Percentiles rank a stretch among this genome's conserved stretches.
phyloP scores from a whole-genome alignment of 768 basidiomycete genomes.

The Postia placenta region DNA sequence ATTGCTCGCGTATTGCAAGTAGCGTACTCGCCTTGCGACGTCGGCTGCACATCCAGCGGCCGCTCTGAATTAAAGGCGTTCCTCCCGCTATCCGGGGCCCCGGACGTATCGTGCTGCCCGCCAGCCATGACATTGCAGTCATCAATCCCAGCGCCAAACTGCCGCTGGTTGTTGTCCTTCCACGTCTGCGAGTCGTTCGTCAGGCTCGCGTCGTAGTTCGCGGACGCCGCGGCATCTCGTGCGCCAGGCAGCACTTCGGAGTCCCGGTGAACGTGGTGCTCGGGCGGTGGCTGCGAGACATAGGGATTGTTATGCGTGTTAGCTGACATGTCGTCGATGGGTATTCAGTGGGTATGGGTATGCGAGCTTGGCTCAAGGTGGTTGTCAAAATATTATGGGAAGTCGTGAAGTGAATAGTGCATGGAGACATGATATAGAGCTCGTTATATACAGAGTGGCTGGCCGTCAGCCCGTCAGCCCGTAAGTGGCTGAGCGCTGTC shows the following conservation, averaged over 20 bases:
- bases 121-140: constrained; percentile 17
- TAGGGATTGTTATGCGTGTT: not conserved
- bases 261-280: constrained; percentile 41
- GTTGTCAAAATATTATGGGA: too few relatives aligned
- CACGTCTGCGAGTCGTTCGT: constrained; percentile 27
- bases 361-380: not conserved
- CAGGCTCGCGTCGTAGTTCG: constrained; percentile 34
- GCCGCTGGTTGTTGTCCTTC: constrained; percentile 16
- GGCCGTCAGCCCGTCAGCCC: too few relatives aligned
- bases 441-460: too few relatives aligned
- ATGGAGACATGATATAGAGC: too few relatives aligned
- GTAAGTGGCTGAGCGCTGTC: too few relatives aligned
- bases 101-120: constrained; percentile 11
- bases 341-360: not conserved
- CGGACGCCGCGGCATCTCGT: constrained; percentile 19
- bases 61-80: constrained; percentile 17
- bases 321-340: not conserved
- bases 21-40: constrained; percentile 23
- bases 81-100: not conserved
- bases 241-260: constrained; percentile 44
- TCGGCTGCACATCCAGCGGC: constrained; percentile 32
- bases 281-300: constrained; percentile 22
- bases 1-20: not conserved
- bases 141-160: constrained; percentile 17
- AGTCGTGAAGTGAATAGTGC: too few relatives aligned